Evolutionary conservation across 441 rosid genomes (phyloP).

Genomic region (Erodium texanum): DNA sequence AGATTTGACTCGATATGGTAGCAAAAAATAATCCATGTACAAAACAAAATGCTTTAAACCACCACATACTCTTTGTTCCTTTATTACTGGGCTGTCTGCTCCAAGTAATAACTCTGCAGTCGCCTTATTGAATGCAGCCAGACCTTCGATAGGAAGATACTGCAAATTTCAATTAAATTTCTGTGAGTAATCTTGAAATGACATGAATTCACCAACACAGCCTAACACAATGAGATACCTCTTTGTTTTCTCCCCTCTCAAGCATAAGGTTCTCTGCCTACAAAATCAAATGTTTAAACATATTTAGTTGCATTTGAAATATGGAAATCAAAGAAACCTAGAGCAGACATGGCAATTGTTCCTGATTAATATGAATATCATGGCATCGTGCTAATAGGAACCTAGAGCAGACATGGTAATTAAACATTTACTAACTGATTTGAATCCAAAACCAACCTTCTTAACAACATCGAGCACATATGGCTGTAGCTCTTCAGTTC

Average conservation of each 20-base stretch:
- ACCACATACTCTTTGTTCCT: slow-evolving; percentile 56
- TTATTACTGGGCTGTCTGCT: slow-evolving; percentile 61
- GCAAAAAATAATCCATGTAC: not conserved
- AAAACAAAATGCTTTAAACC: not conserved
- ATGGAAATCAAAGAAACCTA: not conserved
- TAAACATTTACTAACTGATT: not conserved
- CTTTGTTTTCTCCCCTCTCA: slow-evolving; percentile 84
- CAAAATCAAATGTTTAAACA: slow-evolving; percentile 12
- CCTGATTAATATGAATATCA: not conserved
- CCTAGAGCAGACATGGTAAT: not conserved
- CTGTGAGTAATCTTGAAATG: not conserved
- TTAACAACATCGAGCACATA: slow-evolving; percentile 92
- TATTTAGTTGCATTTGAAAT: slow-evolving; percentile 7
- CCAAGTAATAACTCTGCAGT: slow-evolving; percentile 88
- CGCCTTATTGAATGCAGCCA: slow-evolving; percentile 81
- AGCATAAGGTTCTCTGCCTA: slow-evolving; percentile 86
- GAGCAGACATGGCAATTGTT: not conserved
- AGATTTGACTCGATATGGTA: not conserved
- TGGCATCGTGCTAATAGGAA: not conserved
- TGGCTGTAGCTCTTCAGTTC: slow-evolving; percentile 90
- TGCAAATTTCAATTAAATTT: slow-evolving; percentile 21
- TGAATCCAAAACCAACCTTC: slow-evolving; percentile 41
- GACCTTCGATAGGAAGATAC: slow-evolving; percentile 96
- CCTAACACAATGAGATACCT: slow-evolving; percentile 40
- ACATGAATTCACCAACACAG: not conserved